A percentile compares a stretch with the other conserved stretches of the same genome.
Evolutionary conservation across 345 rosid species (phyloP).

Genomic region (Ceriops zippeliana): DNA sequence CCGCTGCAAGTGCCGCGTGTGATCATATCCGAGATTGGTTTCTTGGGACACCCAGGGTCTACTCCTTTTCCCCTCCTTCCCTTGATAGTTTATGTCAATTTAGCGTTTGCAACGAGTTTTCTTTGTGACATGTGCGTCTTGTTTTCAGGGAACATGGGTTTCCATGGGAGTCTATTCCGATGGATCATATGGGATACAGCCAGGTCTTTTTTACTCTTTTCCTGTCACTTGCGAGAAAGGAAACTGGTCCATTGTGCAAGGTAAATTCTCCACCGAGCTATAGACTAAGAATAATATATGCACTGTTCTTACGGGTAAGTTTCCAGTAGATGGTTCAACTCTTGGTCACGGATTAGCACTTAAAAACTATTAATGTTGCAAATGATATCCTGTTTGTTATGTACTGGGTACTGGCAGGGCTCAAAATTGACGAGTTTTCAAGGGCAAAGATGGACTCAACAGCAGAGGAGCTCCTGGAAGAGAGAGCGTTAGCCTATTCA

Average conservation of each 20-base stretch:
- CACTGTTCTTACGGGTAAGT: too few species aligned
- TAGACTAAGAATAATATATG: too few species aligned
- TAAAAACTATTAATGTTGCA: too few species aligned
- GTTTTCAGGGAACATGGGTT: constrained; percentile 62
- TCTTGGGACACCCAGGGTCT: constrained; percentile 74
- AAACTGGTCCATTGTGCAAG: constrained; percentile 69
- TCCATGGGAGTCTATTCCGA: constrained; percentile 96
- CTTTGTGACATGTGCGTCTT: not conserved
- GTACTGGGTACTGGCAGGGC: constrained; percentile 37
- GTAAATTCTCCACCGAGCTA: constrained; percentile 19
- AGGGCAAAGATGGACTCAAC: constrained; percentile 76
- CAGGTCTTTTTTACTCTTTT: constrained; percentile 77
- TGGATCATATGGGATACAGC: constrained; percentile 67
- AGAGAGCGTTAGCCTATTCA: constrained; percentile 62
- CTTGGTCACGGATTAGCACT: too few species aligned
- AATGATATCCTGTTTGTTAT: not conserved
- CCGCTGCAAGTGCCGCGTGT: constrained; percentile 84
- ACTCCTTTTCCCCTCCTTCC: too few species aligned
- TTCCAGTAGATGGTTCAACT: too few species aligned
- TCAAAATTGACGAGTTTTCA: constrained; percentile 60
- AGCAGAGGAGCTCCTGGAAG: constrained; percentile 67
- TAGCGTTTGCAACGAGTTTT: not conserved
- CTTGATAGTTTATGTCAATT: not conserved
- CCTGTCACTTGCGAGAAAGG: constrained; percentile 77
- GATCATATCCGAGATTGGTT: constrained; percentile 85